phyloP scores from a whole-genome alignment of 1,284 basidiomycete species.

The Waitea zeae region DNA sequence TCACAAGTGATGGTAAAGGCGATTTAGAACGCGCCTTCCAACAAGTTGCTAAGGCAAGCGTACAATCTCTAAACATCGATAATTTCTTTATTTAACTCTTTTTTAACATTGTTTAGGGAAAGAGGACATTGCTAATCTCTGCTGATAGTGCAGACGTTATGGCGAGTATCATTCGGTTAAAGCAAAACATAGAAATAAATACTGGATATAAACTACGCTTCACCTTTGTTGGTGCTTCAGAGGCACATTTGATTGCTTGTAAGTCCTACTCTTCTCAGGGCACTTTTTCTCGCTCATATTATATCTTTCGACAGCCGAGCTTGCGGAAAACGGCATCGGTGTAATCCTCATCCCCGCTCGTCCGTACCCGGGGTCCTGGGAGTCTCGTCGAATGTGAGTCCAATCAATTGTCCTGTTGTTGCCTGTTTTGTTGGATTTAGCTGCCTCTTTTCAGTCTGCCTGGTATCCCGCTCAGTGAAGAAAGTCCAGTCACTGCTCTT shows the following conservation, averaged over 20 bases:
- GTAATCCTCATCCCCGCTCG: slow-evolving; percentile 49
- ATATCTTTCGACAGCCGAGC: no score
- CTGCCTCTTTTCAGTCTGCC: slow-evolving; percentile 29
- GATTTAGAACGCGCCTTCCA: background rate
- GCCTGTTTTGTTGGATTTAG: slow-evolving; percentile 10
- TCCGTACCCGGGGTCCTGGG: slow-evolving; percentile 53
- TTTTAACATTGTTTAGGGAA: slow-evolving; percentile 14
- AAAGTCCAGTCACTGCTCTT: slow-evolving; percentile 36
- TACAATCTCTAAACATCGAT: no score
- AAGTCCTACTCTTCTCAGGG: no score
- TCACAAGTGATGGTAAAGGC: slow-evolving; percentile 20
- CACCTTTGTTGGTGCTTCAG: slow-evolving; percentile 56
- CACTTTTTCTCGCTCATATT: no score
- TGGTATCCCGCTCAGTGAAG: slow-evolving; percentile 47
- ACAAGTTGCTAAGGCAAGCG: no score
- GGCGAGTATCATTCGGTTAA: slow-evolving; percentile 52
- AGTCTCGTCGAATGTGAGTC: slow-evolving; percentile 41
- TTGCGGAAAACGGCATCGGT: slow-evolving; percentile 47
- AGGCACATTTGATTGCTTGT: slow-evolving; percentile 58
- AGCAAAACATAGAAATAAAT: slow-evolving; percentile 47
- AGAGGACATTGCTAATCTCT: slow-evolving; percentile 46
- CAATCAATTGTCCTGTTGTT: slow-evolving; percentile 8
- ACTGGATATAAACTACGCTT: slow-evolving; percentile 32
- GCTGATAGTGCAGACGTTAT: slow-evolving; percentile 61
- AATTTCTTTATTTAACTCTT: no score